Conservation (phyloP, 495 filamentous ascomycete genomes). For the Lepidopterella palustris region DNA sequence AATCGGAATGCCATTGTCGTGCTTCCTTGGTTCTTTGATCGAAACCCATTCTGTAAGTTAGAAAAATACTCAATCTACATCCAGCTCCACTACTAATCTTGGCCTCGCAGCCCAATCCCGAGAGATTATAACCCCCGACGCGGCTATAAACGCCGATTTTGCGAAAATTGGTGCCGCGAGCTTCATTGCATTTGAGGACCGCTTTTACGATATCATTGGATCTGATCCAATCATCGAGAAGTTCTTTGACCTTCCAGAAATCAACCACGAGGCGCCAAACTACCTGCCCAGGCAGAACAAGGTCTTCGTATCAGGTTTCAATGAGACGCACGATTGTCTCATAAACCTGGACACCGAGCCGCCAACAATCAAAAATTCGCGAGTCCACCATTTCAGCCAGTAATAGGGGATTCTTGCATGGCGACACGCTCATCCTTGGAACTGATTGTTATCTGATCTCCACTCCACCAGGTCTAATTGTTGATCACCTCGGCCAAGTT, state of each 20-base stretch:
- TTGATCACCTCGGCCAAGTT: slow-evolving; percentile 38
- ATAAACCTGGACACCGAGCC: slow-evolving; percentile 14
- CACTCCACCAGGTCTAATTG: slow-evolving; percentile 20
- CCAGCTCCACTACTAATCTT: not conserved
- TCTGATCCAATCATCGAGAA: slow-evolving; percentile 30
- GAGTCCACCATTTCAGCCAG: slow-evolving; percentile 18
- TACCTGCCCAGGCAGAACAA: slow-evolving; percentile 39
- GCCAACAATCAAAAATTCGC: slow-evolving; percentile 15
- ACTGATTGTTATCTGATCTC: not conserved
- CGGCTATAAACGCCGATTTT: not conserved
- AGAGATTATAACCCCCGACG: not conserved
- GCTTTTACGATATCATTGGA: slow-evolving; percentile 37
- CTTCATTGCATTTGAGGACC: slow-evolving; percentile 39
- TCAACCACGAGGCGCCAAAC: slow-evolving; percentile 41
- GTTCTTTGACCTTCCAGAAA: slow-evolving; percentile 32
- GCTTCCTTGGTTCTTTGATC: not conserved
- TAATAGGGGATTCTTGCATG: slow-evolving; percentile 23
- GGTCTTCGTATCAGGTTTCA: slow-evolving; percentile 28
- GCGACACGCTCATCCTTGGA: not conserved
- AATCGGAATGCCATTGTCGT: not conserved
- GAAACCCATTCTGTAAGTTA: not conserved
- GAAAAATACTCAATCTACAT: not conserved
- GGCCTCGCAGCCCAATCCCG: not conserved
- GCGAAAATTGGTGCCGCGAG: slow-evolving; percentile 19
- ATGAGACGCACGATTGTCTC: not conserved